phyloP scores from a whole-genome alignment of 2,329 filamentous ascomycete species.

The Xylaria digitata region DNA sequence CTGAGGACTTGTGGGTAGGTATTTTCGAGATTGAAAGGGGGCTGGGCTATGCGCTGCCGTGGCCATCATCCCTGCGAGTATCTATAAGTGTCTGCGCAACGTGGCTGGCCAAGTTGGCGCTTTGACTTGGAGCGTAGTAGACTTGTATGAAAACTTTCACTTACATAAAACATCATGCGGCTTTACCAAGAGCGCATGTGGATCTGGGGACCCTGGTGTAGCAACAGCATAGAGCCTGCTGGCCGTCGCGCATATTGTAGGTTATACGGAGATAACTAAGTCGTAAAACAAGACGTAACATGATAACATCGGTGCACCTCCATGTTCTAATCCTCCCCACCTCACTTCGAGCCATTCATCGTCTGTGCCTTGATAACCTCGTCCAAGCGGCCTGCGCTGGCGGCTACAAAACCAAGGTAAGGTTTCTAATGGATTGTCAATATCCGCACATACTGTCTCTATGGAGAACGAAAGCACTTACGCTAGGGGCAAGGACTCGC shows the following conservation, averaged over 20 bases:
- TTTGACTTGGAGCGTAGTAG: neutral
- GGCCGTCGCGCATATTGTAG: neutral
- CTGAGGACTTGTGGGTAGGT: neutral
- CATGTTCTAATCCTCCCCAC: neutral
- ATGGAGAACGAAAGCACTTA: conserved; percentile 18
- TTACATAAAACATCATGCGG: conserved; percentile 26
- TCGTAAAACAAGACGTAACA: neutral
- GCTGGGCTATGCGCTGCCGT: neutral
- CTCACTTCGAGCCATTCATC: conserved; percentile 31
- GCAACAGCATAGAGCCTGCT: conserved; percentile 1
- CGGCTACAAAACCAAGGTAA: conserved; percentile 87
- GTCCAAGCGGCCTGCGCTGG: conserved; percentile 74
- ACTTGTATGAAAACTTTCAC: neutral
- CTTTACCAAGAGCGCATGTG: conserved; percentile 22
- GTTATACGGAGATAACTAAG: neutral
- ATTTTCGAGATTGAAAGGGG: neutral
- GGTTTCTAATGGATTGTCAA: conserved; percentile 54
- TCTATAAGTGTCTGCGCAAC: neutral
- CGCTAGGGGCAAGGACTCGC: conserved; percentile 73
- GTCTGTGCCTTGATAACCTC: conserved; percentile 41
- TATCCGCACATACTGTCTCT: neutral
- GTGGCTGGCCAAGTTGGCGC: neutral
- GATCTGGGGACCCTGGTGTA: conserved; percentile 6
- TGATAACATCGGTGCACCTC: conserved; percentile 4
- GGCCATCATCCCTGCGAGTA: conserved; percentile 17